These are phyloP conservation scores for Ceratocystis variospora DNA, from an alignment of 2,329 filamentous ascomycete genomes.

Conservation along the genomic window DNA sequence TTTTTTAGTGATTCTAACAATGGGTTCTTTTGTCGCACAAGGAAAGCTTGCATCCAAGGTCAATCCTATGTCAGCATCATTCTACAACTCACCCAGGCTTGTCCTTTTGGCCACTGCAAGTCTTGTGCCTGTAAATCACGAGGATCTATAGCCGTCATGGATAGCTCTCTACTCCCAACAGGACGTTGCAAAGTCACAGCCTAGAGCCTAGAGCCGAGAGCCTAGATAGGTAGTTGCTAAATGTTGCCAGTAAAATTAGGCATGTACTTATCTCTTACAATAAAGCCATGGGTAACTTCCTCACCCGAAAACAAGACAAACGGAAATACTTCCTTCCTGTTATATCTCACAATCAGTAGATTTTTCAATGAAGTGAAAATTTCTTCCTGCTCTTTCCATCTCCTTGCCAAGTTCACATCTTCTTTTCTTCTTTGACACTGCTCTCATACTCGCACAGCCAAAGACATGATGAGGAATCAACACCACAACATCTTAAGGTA, in stretches of 20 bases:
- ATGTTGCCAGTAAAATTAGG: neutral
- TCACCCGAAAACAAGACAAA: neutral
- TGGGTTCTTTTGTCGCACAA: neutral
- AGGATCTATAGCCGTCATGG: neutral
- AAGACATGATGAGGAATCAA: neutral
- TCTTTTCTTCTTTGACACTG: too few relatives aligned
- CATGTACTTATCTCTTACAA: neutral
- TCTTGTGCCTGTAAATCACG: neutral
- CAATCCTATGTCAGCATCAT: neutral
- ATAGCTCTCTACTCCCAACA: neutral
- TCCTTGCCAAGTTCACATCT: too few relatives aligned
- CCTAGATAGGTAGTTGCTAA: neutral
- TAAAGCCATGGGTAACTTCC: neutral
- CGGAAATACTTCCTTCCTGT: neutral
- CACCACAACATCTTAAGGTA: neutral
- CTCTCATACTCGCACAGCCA: neutral
- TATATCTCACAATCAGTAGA: neutral
- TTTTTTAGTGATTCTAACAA: neutral
- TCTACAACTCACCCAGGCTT: neutral
- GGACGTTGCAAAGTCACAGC: neutral
- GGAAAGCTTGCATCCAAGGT: neutral
- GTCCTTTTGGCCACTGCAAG: neutral
- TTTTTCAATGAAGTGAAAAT: neutral
- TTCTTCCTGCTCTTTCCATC: neutral
- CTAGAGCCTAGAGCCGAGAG: neutral